These are phyloP conservation scores for Purshia tridentata DNA, from an alignment of 306 rosid genomes.

Conservation along the genomic window DNA sequence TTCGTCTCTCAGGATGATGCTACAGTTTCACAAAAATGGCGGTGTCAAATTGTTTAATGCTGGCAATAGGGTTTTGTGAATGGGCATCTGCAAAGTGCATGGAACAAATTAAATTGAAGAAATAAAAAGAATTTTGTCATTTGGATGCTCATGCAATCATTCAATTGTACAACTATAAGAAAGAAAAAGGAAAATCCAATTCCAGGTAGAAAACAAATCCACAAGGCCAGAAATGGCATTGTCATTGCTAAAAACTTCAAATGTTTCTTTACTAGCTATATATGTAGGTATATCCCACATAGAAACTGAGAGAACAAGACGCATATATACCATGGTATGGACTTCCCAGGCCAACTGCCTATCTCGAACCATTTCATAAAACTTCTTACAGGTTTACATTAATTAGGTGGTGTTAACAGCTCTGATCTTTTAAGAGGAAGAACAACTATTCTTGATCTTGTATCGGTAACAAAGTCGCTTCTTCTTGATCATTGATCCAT, in stretches of 20 bases:
- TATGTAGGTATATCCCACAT: not conserved
- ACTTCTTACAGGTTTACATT: not conserved
- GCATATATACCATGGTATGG: not conserved
- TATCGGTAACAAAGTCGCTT: conserved; percentile 74
- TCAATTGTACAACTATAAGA: too few species aligned
- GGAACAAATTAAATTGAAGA: too few species aligned
- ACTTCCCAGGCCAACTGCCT: not conserved
- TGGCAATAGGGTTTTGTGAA: too few species aligned
- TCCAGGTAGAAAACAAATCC: too few species aligned
- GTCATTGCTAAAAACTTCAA: not conserved
- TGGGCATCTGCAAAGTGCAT: not conserved
- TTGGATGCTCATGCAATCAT: too few species aligned
- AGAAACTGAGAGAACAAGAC: not conserved
- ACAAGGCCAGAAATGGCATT: not conserved
- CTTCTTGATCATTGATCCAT: conserved; percentile 59
- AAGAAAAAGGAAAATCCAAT: too few species aligned
- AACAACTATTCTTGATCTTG: conserved; percentile 42
- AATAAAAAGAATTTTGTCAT: too few species aligned
- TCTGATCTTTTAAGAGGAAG: not conserved
- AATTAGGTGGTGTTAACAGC: not conserved
- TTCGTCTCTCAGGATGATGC: not conserved
- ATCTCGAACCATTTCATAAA: not conserved
- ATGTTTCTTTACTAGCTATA: not conserved
- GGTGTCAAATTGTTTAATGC: not conserved
- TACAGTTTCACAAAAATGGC: not conserved